A percentile compares a stretch with the other conserved stretches of the same genome.
These are phyloP conservation scores for Mrakia hoshinonis DNA, from an alignment of 768 basidiomycete genomes.

Conservation along the genomic window DNA sequence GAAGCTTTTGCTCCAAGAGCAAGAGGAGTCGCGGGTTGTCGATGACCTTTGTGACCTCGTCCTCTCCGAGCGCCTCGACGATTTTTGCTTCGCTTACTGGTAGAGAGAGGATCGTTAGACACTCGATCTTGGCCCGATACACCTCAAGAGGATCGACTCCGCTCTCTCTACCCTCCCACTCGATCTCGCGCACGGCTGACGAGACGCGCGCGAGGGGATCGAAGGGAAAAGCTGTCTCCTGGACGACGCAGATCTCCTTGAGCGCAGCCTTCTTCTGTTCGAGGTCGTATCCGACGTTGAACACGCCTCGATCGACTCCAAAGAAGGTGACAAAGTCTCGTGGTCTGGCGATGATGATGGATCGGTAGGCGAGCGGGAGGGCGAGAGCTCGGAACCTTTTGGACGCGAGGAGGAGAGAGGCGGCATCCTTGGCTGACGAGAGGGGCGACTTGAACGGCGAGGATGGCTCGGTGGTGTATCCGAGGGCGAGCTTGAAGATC, in stretches of 20 bases:
- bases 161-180: not conserved
- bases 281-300: not conserved
- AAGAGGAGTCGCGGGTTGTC: no score
- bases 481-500: not conserved
- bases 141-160: not conserved
- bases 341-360: not conserved
- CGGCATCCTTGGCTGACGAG: not conserved
- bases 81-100: no score
- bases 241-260: not conserved
- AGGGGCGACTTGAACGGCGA: not conserved
- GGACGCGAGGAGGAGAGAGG: not conserved
- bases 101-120: not conserved
- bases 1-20: no score
- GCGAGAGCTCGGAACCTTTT: not conserved
- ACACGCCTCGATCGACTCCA: not conserved
- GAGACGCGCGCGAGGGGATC: not conserved
- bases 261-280: not conserved
- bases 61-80: no score
- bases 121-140: not conserved
- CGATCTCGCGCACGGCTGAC: not conserved
- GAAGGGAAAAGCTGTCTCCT: not conserved
- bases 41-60: no score
- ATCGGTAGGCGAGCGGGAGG: not conserved
- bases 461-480: not conserved
- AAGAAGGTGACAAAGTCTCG: not conserved